Base-by-base conservation (phyloP, 352 stramenopile genomes). In the Paralagenidium karlingii region DNA sequence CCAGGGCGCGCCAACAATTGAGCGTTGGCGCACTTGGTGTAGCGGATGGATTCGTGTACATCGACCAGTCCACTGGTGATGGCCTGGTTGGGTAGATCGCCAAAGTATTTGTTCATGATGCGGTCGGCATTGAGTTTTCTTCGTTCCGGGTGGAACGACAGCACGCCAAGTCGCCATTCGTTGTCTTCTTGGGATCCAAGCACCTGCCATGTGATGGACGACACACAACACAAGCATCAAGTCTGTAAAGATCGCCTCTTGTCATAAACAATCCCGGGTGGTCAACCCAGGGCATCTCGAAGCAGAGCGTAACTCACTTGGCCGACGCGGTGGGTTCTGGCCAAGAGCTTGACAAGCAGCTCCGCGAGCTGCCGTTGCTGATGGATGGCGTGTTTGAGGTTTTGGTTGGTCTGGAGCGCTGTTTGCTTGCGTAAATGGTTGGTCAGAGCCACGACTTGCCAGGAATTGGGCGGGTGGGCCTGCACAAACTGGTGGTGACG, bases 71-170 rank as follows among this genome's bases (percentile, higher is more conserved):
- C 42, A 26, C 38, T 56, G 15, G 20, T 37, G 33, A 56, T 56
- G 4, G 42, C 28, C 48, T 43, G 51, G 5, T 26, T 30, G 1
- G 37, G 22, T 4, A 56, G 29, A 20, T 26, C 20, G 10, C 21
- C 15, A 24, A 41, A 34, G 6, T 51, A 13, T 8, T 27, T 33
- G 24, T 47, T 33, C 48, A 56, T 56, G 37, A 56, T 56, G 10
- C 33, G 38, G 12, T 51, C n/a, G 1, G 42, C 43, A 24, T 56
- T 51, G 16, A 31, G 34, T 15, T 47, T 37, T 9, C 48, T 30
- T 10, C 38, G 37, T 6, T 21, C 12, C 22, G 37, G 42, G 29
- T 56, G 37, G 5, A 33, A 27, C 4, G 42, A 41, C 19, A 56
- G 21, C 6, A 5, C 21, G 26, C 40, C 44, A 43, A 27, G 21